These are phyloP conservation scores for Oryza glumipatula DNA, from an alignment of 176 grass and related monocot species.

Conservation along the genomic window DNA sequence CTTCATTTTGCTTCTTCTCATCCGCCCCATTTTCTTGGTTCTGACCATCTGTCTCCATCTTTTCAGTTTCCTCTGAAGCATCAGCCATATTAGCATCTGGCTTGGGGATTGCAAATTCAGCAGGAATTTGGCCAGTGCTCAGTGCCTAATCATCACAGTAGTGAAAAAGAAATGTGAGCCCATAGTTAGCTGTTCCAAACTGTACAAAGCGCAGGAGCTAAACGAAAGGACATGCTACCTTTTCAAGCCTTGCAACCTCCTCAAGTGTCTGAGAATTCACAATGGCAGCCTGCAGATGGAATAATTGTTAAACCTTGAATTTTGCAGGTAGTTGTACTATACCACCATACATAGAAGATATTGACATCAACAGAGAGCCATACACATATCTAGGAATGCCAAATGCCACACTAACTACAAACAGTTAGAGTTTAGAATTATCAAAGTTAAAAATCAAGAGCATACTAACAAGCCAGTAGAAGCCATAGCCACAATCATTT, in stretches of 20 bases:
- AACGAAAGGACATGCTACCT: constrained; percentile 44
- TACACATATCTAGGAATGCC: background rate
- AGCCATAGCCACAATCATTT: background rate
- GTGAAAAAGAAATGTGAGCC: constrained; percentile 3
- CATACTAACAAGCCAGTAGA: background rate
- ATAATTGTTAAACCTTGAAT: constrained; percentile 13
- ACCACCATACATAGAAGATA: background rate
- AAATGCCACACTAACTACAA: background rate
- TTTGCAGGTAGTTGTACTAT: background rate
- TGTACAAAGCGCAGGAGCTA: background rate
- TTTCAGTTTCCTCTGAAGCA: constrained; percentile 53
- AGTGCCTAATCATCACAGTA: constrained; percentile 51
- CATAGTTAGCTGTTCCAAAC: background rate
- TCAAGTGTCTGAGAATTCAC: constrained; percentile 94
- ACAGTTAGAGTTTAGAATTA: background rate
- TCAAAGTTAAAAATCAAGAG: background rate
- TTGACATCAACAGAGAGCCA: background rate
- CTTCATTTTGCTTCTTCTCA: constrained; percentile 60
- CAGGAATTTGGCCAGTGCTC: constrained; percentile 85
- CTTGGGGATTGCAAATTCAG: constrained; percentile 76
- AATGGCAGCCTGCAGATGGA: constrained; percentile 72
- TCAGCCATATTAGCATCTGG: constrained; percentile 57
- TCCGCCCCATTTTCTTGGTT: constrained; percentile 44
- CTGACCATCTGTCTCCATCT: constrained; percentile 73
- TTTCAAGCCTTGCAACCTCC: constrained; percentile 92